Evolutionary conservation across 2,329 filamentous ascomycete genomes (phyloP), one percentile per base, ranked within the genome.

Genomic region (Penicillium rolfsii): DNA sequence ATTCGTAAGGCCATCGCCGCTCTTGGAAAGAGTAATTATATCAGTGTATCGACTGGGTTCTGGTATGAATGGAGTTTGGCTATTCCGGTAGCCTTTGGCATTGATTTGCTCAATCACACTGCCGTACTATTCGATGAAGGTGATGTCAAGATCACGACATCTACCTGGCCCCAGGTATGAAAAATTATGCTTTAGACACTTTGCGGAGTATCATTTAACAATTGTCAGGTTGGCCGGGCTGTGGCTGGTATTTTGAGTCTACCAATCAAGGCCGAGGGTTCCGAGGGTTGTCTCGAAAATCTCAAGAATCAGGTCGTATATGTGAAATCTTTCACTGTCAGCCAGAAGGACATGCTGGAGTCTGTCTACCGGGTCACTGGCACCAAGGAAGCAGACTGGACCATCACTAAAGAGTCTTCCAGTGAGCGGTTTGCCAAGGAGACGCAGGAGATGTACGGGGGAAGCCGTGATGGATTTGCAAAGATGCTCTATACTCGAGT

Each of bases 401-500:
- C 69, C 1, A 82, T 90, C 59, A 75, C 67, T 2, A 73, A 80
- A n/a, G 81, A 86, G 70, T 64, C 74, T 0, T 72, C 78, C 0
- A 57, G 73, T 22, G 72, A 84, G 66, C 80, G 86, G 4, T 84
- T 79, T 63, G 68, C 76, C 52, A 75, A 80, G 0, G 85, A 79
- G 0, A 58, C 77, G 52, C 77, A 79, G 52, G 70, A 72, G 38
- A 45, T 88, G 43, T 67, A 81, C 62, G 60, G 70, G 30, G 82
- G 79, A 36, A 77, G 79, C 19, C 61, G 26, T 8, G 64, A 61
- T 2, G 86, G 79, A 0, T 85, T 81, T 61, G 73, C 67, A 1
- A 77, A 78, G 64, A 61, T 80, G 54, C 77, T 90, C 70, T 89
- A 88, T 67, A 72, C 82, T 0, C 74, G 84, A 0, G 73, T 80